A percentile compares a stretch with the other conserved stretches of the same genome.
These are phyloP conservation scores for Cutaneotrichosporon cutaneum DNA, from an alignment of 1,284 basidiomycete genomes.

Conservation along the genomic window DNA sequence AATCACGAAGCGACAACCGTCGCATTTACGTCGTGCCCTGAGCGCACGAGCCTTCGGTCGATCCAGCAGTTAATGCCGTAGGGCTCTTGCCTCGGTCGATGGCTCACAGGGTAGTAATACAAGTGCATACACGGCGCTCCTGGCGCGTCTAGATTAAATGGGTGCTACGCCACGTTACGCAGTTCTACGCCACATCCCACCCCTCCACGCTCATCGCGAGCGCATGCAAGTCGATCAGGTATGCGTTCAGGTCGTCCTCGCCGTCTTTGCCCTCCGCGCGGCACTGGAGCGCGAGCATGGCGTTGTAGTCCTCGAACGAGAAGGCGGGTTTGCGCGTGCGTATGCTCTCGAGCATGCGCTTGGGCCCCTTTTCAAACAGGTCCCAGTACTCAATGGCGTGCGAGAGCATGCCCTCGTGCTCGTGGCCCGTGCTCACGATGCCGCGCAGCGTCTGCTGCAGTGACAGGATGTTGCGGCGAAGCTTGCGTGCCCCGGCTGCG, in stretches of 20 bases:
- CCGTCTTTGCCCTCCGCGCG: slow-evolving; percentile 61
- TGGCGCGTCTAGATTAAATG: neutral
- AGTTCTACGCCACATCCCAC: slow-evolving; percentile 15
- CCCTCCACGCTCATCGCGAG: slow-evolving; percentile 39
- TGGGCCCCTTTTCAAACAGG: slow-evolving; percentile 69
- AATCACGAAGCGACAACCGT: no score
- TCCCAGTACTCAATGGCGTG: slow-evolving; percentile 77
- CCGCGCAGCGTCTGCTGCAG: slow-evolving; percentile 90
- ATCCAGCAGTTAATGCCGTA: no score
- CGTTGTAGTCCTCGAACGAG: slow-evolving; percentile 85
- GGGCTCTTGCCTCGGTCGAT: no score
- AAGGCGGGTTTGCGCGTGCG: slow-evolving; percentile 62
- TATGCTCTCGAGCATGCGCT: slow-evolving; percentile 70
- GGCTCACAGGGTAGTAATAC: neutral
- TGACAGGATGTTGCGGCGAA: slow-evolving; percentile 84
- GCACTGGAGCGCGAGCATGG: slow-evolving; percentile 82
- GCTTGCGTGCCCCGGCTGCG: slow-evolving; percentile 77
- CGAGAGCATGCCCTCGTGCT: slow-evolving; percentile 67
- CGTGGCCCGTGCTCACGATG: slow-evolving; percentile 60
- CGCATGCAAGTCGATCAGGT: slow-evolving; percentile 52
- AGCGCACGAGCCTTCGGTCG: no score
- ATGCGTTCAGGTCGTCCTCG: slow-evolving; percentile 47
- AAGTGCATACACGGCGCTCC: slow-evolving; percentile 6
- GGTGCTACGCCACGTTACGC: neutral
- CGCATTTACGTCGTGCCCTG: no score